Percentiles rank a stretch among this genome's conserved stretches.
Conservation (phyloP, 352 stramenopile species). For the Phytopythium litorale region DNA sequence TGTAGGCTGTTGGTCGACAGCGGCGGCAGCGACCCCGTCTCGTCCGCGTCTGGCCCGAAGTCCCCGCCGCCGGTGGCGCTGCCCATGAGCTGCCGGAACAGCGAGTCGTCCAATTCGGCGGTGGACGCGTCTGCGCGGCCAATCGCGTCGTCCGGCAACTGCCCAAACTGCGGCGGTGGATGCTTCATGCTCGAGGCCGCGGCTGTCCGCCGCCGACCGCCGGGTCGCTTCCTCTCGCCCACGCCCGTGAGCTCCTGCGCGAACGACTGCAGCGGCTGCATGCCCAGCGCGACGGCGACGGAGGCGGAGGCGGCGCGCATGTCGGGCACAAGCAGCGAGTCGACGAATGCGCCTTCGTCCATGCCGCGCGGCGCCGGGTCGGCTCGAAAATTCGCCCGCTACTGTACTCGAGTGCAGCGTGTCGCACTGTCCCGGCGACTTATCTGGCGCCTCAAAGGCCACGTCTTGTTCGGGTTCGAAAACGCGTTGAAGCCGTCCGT, state of each 20-base stretch:
- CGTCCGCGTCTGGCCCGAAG: not conserved
- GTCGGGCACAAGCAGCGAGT: slow-evolving; percentile 56
- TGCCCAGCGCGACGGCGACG: slow-evolving; percentile 1
- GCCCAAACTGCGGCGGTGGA: not conserved
- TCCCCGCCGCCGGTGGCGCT: not conserved
- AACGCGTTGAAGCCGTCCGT: not conserved
- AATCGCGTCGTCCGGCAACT: slow-evolving; percentile 14
- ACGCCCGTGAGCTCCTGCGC: slow-evolving; percentile 3
- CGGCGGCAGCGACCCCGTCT: slow-evolving; percentile 4
- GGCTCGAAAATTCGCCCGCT: slow-evolving; percentile 1
- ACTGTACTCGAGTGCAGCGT: slow-evolving; percentile 1
- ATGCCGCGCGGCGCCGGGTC: slow-evolving; percentile 14
- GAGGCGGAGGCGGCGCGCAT: slow-evolving; percentile 26
- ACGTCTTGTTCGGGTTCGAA: not conserved
- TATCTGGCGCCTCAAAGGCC: not conserved
- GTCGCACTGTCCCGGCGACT: not conserved
- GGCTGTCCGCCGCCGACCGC: not conserved
- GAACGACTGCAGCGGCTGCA: slow-evolving; percentile 3
- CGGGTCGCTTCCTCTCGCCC: not conserved
- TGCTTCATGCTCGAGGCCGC: not conserved
- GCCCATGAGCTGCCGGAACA: slow-evolving; percentile 37
- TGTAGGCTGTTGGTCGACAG: slow-evolving; percentile 6
- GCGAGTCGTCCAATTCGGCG: slow-evolving; percentile 33
- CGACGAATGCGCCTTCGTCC: slow-evolving; percentile 67
- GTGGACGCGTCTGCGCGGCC: not conserved